phyloP scores from a whole-genome alignment of 2,329 filamentous ascomycete genomes.

The Didymella exigua region DNA sequence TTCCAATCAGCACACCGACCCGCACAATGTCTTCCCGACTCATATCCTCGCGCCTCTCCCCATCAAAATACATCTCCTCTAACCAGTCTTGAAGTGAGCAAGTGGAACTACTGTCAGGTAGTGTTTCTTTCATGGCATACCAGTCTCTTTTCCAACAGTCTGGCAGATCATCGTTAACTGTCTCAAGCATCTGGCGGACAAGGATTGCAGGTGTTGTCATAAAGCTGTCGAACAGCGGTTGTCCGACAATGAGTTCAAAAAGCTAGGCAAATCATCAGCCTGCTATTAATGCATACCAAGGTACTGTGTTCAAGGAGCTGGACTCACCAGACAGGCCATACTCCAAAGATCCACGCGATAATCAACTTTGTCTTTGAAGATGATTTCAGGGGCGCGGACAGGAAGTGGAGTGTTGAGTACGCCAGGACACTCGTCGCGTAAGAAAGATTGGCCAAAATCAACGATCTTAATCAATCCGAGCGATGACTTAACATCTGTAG shows the following conservation, averaged over 20 bases:
- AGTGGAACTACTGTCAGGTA: conserved; percentile 17
- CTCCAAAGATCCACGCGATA: conserved; percentile 49
- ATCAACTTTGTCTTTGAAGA: conserved; percentile 47
- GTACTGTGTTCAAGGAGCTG: neutral
- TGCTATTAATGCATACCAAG: neutral
- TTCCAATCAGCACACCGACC: conserved; percentile 23
- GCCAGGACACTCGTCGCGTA: conserved; percentile 22
- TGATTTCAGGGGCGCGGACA: conserved; percentile 48
- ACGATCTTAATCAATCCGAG: conserved; percentile 26
- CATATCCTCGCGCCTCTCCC: conserved; percentile 24
- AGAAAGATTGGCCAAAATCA: conserved; percentile 50
- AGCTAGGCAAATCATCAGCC: conserved; percentile 33
- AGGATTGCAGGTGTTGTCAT: conserved; percentile 43
- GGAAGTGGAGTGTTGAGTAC: conserved; percentile 44
- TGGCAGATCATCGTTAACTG: conserved; percentile 43
- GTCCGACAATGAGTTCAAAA: conserved; percentile 49
- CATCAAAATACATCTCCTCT: conserved; percentile 48
- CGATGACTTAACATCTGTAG: neutral
- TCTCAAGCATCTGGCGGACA: conserved; percentile 47
- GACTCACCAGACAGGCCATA: conserved; percentile 46
- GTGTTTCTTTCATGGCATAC: conserved; percentile 30
- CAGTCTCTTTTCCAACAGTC: conserved; percentile 41
- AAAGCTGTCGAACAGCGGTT: conserved; percentile 48
- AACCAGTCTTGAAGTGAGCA: conserved; percentile 46
- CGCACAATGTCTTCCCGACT: conserved; percentile 24